These are phyloP conservation scores for Epichloe elymi DNA, from an alignment of 2,329 filamentous ascomycete genomes.

Conservation along the genomic window DNA sequence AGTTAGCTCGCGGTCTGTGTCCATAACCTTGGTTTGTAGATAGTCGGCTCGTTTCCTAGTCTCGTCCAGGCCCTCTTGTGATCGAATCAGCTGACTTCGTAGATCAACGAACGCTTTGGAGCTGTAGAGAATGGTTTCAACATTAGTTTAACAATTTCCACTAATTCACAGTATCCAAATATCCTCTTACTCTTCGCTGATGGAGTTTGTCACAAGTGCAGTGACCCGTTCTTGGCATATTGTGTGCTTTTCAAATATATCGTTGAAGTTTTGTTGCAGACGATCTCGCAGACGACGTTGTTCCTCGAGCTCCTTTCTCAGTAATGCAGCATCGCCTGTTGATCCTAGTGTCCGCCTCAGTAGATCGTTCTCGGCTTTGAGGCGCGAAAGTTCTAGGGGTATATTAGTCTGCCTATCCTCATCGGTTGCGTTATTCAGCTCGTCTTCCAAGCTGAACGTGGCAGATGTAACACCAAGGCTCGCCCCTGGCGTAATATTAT, in stretches of 20 bases:
- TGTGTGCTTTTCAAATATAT: conserved; percentile 44
- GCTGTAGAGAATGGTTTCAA: conserved; percentile 32
- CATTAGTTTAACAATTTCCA: neutral
- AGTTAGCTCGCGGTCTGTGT: conserved; percentile 42
- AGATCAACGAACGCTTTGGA: conserved; percentile 39
- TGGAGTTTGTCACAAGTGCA: conserved; percentile 36
- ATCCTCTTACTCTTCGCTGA: conserved; percentile 42
- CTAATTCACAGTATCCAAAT: conserved; percentile 2
- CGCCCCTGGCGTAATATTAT: conserved; percentile 10
- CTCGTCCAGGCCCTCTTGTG: conserved; percentile 33
- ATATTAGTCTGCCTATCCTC: conserved; percentile 26
- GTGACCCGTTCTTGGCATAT: conserved; percentile 45
- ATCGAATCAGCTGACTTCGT: conserved; percentile 32
- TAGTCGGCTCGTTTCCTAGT: conserved; percentile 28
- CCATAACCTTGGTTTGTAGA: conserved; percentile 35
- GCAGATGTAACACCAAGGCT: conserved; percentile 8
- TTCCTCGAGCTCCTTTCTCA: conserved; percentile 44
- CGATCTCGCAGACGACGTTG: conserved; percentile 35
- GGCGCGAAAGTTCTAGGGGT: conserved; percentile 40
- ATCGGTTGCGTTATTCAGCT: conserved; percentile 38
- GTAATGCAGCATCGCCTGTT: conserved; percentile 38
- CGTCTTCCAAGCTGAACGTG: conserved; percentile 42
- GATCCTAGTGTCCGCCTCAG: conserved; percentile 41
- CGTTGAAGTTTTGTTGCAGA: conserved; percentile 41
- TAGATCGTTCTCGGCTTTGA: conserved; percentile 49